Percentiles rank a stretch among this genome's conserved stretches.
Evolutionary conservation across 441 rosid species (phyloP).

Genomic region (Jatropha multifida): DNA sequence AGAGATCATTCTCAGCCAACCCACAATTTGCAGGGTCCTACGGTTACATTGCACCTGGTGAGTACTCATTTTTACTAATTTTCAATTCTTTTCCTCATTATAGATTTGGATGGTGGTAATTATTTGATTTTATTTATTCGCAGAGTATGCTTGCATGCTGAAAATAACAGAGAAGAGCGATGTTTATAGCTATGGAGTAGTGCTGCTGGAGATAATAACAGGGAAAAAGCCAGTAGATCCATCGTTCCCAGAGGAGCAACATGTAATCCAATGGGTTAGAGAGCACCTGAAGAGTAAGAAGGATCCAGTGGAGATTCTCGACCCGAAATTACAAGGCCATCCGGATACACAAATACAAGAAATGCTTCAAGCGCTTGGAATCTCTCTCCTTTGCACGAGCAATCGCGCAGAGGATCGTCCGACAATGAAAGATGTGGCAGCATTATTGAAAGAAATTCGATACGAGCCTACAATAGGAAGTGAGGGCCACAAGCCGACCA

Average conservation of each 20-base stretch:
- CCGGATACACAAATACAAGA: constrained; percentile 67
- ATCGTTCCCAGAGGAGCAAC: constrained; percentile 59
- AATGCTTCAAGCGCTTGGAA: constrained; percentile 71
- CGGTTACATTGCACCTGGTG: constrained; percentile 96
- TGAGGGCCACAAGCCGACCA: constrained; percentile 44
- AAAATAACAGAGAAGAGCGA: constrained; percentile 64
- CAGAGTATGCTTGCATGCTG: constrained; percentile 64
- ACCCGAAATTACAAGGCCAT: constrained; percentile 60
- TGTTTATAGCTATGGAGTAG: constrained; percentile 72
- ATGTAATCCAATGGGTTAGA: constrained; percentile 67
- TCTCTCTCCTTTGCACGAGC: constrained; percentile 68
- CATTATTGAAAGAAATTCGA: constrained; percentile 50
- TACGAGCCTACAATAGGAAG: constrained; percentile 35
- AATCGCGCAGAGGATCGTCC: constrained; percentile 66
- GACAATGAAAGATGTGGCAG: constrained; percentile 72
- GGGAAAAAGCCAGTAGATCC: constrained; percentile 66
- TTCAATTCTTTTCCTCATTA: not conserved
- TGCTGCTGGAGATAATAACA: constrained; percentile 58
- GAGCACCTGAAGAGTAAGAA: constrained; percentile 58
- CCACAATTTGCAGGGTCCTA: constrained; percentile 84
- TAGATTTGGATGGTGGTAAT: not conserved
- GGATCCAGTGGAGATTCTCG: constrained; percentile 60
- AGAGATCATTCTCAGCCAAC: constrained; percentile 40
- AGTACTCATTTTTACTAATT: constrained; percentile 4
- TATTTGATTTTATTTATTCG: not conserved